Percentiles rank a stretch among this genome's conserved stretches.
Evolutionary conservation across 805 yeast genomes (phyloP).

Genomic region (Saccharomycopsis oosterbeekiorum): DNA sequence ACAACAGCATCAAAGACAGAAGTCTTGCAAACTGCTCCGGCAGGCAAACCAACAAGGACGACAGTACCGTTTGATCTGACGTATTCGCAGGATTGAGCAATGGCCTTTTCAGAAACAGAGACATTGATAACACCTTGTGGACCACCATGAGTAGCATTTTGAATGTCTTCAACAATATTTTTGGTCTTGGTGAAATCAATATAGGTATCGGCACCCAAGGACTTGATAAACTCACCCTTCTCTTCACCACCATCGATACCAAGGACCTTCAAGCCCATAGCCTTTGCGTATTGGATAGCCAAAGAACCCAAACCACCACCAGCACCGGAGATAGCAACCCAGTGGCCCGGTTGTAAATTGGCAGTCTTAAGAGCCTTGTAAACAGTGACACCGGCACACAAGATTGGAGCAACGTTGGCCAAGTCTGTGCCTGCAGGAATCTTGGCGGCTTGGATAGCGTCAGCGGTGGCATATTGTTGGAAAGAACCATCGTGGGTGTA

Average conservation of each 20-base stretch:
- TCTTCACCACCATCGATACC: conserved; percentile 50
- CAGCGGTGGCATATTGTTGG: conserved; percentile 84
- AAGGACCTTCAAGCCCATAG: conserved; percentile 47
- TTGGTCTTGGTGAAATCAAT: conserved; percentile 44
- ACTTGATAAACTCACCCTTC: conserved; percentile 35
- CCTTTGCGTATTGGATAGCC: conserved; percentile 49
- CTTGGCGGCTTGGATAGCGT: conserved; percentile 77
- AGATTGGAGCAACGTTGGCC: conserved; percentile 56
- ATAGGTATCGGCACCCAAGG: conserved; percentile 44
- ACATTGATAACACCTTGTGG: conserved; percentile 70
- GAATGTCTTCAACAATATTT: conserved; percentile 43
- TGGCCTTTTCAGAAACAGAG: conserved; percentile 59
- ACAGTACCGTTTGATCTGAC: conserved; percentile 61
- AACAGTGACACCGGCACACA: conserved; percentile 56
- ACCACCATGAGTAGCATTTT: conserved; percentile 54
- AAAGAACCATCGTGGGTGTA: conserved; percentile 62
- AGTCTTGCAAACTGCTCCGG: conserved; percentile 57
- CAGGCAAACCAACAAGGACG: conserved; percentile 67
- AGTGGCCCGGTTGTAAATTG: conserved; percentile 39
- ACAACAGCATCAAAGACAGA: conserved; percentile 64
- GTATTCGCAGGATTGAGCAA: conserved; percentile 44
- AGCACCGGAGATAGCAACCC: conserved; percentile 54
- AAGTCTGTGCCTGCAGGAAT: conserved; percentile 65
- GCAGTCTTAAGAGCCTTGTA: conserved; percentile 52
- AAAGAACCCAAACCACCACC: conserved; percentile 54